Conservation (phyloP, 2,329 filamentous ascomycete species). For the Colletotrichum theobromicola region DNA sequence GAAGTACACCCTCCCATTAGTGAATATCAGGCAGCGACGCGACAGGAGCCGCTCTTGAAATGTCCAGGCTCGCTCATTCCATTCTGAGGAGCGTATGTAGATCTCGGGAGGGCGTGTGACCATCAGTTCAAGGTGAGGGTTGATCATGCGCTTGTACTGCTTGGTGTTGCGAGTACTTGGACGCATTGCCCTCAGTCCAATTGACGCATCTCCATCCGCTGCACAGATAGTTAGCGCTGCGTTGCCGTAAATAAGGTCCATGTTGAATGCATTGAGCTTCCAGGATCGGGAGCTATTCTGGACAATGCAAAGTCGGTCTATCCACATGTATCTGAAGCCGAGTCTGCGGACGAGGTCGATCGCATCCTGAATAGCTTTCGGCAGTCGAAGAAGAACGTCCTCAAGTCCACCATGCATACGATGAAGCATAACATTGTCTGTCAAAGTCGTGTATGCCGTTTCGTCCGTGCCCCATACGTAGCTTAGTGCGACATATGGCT, state of each 20-base stretch:
- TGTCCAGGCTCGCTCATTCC: constrained; percentile 47
- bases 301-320: constrained; percentile 23
- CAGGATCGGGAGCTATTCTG: constrained; percentile 25
- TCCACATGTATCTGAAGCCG: constrained; percentile 21
- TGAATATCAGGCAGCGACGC: constrained; percentile 46
- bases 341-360: constrained; percentile 39
- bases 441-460: not conserved
- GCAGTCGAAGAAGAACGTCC: not conserved
- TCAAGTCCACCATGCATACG: not conserved
- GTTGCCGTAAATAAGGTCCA: constrained; percentile 50
- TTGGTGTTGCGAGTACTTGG: constrained; percentile 18
- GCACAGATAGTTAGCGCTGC: constrained; percentile 49
- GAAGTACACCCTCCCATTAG: constrained; percentile 33
- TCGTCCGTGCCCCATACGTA: constrained; percentile 42
- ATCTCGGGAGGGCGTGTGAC: constrained; percentile 26
- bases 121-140: constrained; percentile 38
- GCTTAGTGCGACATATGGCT: constrained; percentile 49
- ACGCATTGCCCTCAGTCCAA: constrained; percentile 27
- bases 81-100: constrained; percentile 35
- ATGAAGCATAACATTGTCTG: not conserved
- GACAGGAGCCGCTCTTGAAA: constrained; percentile 47
- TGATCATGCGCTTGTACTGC: constrained; percentile 36
- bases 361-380: constrained; percentile 42
- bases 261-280: constrained; percentile 38
- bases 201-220: constrained; percentile 26